These are phyloP conservation scores for Calvatia gigantea DNA, from an alignment of 768 basidiomycete species.

Conservation along the genomic window DNA sequence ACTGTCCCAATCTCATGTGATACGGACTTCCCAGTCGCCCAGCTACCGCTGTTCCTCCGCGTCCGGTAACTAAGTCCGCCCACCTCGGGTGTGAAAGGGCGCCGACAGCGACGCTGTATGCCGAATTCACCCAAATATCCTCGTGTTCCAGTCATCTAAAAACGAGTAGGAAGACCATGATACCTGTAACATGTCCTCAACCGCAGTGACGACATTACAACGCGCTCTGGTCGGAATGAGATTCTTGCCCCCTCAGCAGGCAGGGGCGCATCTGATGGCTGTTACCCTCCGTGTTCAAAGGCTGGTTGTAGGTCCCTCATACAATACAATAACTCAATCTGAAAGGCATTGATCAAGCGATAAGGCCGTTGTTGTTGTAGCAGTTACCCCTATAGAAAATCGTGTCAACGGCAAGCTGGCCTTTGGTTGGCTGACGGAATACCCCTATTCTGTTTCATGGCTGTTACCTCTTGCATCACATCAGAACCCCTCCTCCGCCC, in stretches of 20 bases:
- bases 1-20: conserved; percentile 1
- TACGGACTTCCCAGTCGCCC: not conserved
- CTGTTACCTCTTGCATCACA: not conserved
- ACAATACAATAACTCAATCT: not conserved
- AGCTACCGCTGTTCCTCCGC: not conserved
- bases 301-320: not conserved
- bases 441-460: not conserved
- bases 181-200: not conserved
- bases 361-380: too few species aligned
- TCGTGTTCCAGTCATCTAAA: not conserved
- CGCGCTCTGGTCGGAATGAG: conserved; percentile 1
- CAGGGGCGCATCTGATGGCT: conserved; percentile 1
- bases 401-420: not conserved
- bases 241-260: not conserved
- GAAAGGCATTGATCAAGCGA: too few species aligned
- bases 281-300: conserved; percentile 1
- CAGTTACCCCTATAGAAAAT: not conserved
- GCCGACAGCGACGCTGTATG: conserved; percentile 6
- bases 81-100: conserved; percentile 2
- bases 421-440: not conserved
- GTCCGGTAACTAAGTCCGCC: not conserved
- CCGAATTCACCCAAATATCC: not conserved
- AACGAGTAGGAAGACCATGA: not conserved
- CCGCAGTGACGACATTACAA: not conserved
- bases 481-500: not conserved